phyloP scores from a whole-genome alignment of 306 rosid genomes.

The Hylodesmum podocarpum region DNA sequence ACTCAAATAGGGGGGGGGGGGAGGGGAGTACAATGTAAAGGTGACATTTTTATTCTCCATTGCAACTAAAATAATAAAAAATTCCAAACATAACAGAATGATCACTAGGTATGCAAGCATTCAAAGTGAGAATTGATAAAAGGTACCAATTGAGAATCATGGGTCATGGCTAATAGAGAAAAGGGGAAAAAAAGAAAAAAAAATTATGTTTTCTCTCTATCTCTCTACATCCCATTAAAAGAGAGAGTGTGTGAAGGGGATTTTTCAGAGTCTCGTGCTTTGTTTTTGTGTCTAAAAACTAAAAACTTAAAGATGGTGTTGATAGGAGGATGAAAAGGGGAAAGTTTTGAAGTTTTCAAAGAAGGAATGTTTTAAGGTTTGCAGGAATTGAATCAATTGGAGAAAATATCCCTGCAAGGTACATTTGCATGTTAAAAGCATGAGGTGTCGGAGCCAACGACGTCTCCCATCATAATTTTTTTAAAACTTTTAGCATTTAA shows the following conservation, averaged over 20 bases:
- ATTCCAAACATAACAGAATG: neutral
- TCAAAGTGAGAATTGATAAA: constrained; percentile 17
- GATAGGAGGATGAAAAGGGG: constrained; percentile 40
- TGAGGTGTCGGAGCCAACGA: too few relatives aligned
- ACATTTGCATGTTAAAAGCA: too few relatives aligned
- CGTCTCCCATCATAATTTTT: too few relatives aligned
- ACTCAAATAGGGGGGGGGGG: constrained; percentile 20
- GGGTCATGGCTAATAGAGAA: too few relatives aligned
- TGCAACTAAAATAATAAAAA: neutral
- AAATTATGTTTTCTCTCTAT: too few relatives aligned
- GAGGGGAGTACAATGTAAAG: neutral
- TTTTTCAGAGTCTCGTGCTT: constrained; percentile 45
- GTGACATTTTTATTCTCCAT: neutral
- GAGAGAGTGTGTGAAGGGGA: neutral
- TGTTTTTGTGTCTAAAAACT: constrained; percentile 10
- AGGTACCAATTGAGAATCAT: constrained; percentile 38
- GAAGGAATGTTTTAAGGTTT: too few relatives aligned
- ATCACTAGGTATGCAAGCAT: constrained; percentile 4
- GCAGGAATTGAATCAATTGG: too few relatives aligned
- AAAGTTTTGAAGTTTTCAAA: constrained; percentile 65
- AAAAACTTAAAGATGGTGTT: too few relatives aligned
- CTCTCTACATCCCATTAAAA: neutral
- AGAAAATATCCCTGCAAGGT: too few relatives aligned
- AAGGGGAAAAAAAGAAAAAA: too few relatives aligned
- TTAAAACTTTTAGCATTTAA: too few relatives aligned